These are phyloP conservation scores for Guyanaporus albipodus DNA, from an alignment of 768 basidiomycete genomes.

Conservation along the genomic window DNA sequence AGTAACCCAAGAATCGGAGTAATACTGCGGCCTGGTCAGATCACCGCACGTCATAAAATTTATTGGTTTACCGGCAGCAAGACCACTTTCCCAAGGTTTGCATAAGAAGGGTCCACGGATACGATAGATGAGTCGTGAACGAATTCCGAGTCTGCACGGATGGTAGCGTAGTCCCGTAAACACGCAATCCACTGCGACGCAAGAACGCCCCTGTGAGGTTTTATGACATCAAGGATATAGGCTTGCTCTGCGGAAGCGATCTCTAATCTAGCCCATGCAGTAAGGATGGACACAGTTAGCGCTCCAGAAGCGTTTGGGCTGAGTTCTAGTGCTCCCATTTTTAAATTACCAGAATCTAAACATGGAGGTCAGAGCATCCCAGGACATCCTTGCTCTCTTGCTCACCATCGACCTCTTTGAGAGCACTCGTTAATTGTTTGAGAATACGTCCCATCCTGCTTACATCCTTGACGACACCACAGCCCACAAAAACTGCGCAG, in stretches of 20 bases:
- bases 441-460: conserved; percentile 90
- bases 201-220: conserved; percentile 71
- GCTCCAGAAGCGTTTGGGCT: conserved; percentile 95
- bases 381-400: neutral
- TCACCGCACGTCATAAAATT: neutral
- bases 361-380: conserved; percentile 7
- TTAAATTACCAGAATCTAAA: conserved; percentile 76
- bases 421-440: conserved; percentile 78
- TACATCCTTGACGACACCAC: conserved; percentile 90
- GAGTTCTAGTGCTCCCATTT: conserved; percentile 83
- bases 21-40: conserved; percentile 57
- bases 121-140: conserved; percentile 71
- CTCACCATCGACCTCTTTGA: conserved; percentile 87
- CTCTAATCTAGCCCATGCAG: conserved; percentile 94
- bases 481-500: conserved; percentile 93
- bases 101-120: conserved; percentile 77
- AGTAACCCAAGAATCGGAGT: conserved; percentile 73
- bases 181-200: conserved; percentile 85
- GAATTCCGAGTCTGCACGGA: conserved; percentile 86
- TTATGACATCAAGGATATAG: conserved; percentile 78
- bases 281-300: conserved; percentile 86
- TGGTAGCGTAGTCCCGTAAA: conserved; percentile 88
- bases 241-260: conserved; percentile 67
- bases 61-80: conserved; percentile 70
- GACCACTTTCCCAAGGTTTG: conserved; percentile 86